Evolutionary conservation across 1,139 yeast genomes (phyloP), one percentile per base, ranked within the genome.

Genomic region (Magnusiomyces clavatus): DNA sequence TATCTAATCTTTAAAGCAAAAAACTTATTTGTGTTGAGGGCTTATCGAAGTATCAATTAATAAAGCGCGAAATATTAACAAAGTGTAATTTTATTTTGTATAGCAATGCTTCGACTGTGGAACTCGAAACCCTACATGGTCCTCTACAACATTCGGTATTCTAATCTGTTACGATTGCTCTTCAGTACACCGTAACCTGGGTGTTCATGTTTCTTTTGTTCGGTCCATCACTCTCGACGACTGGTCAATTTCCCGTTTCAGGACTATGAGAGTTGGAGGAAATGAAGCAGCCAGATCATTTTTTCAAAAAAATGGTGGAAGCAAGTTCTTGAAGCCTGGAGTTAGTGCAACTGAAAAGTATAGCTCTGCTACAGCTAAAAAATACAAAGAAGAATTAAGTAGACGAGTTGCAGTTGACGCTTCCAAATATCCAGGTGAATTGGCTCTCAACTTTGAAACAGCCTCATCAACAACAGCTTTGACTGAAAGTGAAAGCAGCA

Each of bases 91-190:
- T 31, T 36, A n/a, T n/a, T 36, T 38, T 14, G 29, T 31, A 19
- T 47, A 86, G 72, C 83, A 80, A 66, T 92, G 99, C 71, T 85
- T 88, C 67, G 99, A 92, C 70, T 94, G 98, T 70, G 78, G 77
- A 42, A 95, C 97, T 3, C 95, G 95, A 56, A 90, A 90, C 67
- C 98, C 99, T 8, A 96, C 94, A 64, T 92, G 99, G 99, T 96
- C 98, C 3, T 87, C 97, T 11, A 97, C 97, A 47, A 92, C 94
- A 66, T 90, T 89, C 70, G 99, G 98, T 52, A 84, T 90, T 56
- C 89, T 89, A 68, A 89, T 92, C 65, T 94, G 99, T 71, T 78
- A 92, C 56, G 98, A 92, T 69, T 92, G 98, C 76, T 96, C 97
- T 42, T 97, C 98, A 50, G 77, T 87, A 56, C 99, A 92, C 69